Evolutionary conservation across 106 monocot species (phyloP), one percentile per base, ranked within the genome.

Genomic region (Platanthera guangdongensis): DNA sequence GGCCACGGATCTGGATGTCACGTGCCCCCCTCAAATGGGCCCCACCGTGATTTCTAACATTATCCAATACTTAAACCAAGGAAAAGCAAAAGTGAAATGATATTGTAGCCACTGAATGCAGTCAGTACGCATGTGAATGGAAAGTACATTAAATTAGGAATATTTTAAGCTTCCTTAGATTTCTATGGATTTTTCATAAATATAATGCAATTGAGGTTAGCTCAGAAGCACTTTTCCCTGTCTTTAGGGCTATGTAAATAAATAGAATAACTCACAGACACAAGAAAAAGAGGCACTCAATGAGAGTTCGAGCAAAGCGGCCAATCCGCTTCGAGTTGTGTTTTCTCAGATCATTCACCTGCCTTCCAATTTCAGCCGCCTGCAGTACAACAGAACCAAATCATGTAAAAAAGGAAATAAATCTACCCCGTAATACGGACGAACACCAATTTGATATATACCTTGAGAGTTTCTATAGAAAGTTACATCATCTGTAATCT

Each of bases 361-460:
- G 81, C 76, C 72, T 90, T 49, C 95, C 95, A 75, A 96, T 93
- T 50, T 90, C 87, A 48, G 95, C 93, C 19, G 84, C 91, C 95
- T 96, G 77, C 46, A 70, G 16, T 70, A 7, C 46, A 47, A 70
- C 47, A 70, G 47, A 70, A 48, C 47, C 15, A 48, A 70, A 70
- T 70, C 70, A 70, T 16, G 70, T n/a, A 70, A 67, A 39, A 12
- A 39, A 39, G 12, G 32, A 67, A 25, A 25, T 14, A 14, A 48
- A 48, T 14, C 70, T 46, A 70, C n/a, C n/a, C n/a, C n/a, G n/a
- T n/a, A n/a, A 48, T 7, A 47, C 4, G 15, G 16, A 69, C 0
- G 8, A 69, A 15, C 11, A 16, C 4, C 0, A 69, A 70, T 70
- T n/a, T 13, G 51, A 72, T 19, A 32, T 19, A 15, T 4, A 72